phyloP scores from a whole-genome alignment of 2,329 filamentous ascomycete species.

The Fusarium proliferatum region DNA sequence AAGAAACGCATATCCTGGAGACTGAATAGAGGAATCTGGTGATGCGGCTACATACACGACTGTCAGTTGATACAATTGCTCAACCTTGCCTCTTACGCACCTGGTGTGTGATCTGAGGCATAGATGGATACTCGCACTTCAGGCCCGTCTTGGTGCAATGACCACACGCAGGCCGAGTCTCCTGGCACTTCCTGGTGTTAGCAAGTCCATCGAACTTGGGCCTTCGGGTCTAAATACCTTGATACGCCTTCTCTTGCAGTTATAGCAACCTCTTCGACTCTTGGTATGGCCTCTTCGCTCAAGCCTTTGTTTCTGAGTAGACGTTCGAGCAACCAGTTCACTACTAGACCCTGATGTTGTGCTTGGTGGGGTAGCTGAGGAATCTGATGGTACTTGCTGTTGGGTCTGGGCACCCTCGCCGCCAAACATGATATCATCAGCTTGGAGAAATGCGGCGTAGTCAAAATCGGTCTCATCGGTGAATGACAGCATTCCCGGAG shows the following conservation, averaged over 20 bases:
- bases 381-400: constrained; percentile 42
- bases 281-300: constrained; percentile 74
- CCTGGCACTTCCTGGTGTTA: constrained; percentile 66
- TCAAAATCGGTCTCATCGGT: constrained; percentile 51
- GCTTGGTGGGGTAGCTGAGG: constrained; percentile 48
- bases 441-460: constrained; percentile 53
- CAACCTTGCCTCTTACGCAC: constrained; percentile 42
- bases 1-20: constrained; percentile 76
- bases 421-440: constrained; percentile 40
- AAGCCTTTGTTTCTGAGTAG: constrained; percentile 50
- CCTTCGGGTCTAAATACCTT: constrained; percentile 57
- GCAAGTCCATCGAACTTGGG: background rate
- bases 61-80: background rate
- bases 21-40: constrained; percentile 68
- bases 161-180: constrained; percentile 70
- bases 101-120: constrained; percentile 63
- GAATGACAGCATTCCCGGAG: constrained; percentile 46
- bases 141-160: constrained; percentile 72
- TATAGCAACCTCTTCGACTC: constrained; percentile 72
- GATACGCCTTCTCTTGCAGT: constrained; percentile 74
- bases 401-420: constrained; percentile 31
- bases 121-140: constrained; percentile 70
- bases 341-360: constrained; percentile 39
- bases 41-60: constrained; percentile 57
- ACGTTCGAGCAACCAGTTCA: constrained; percentile 27